These are phyloP conservation scores for Chaetoceros muelleri DNA, from an alignment of 108 stramenopile species.

Conservation along the genomic window DNA sequence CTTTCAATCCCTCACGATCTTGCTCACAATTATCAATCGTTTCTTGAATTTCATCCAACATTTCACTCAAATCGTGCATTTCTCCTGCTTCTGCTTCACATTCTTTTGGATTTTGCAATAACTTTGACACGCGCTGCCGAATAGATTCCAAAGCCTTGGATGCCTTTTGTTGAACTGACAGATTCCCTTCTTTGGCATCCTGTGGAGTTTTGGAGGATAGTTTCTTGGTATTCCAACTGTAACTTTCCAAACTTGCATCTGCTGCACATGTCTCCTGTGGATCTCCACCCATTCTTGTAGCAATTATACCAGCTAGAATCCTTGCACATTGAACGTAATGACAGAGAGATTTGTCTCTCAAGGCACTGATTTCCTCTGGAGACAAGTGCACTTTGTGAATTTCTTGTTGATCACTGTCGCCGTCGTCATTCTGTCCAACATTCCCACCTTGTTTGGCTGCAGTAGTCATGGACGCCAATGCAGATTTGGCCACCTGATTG, in stretches of 20 bases:
- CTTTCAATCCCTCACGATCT: background rate
- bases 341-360: conserved; percentile 26
- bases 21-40: background rate
- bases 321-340: conserved; percentile 51
- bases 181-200: background rate
- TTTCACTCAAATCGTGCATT: background rate
- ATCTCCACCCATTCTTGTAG: conserved; percentile 45
- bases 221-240: background rate
- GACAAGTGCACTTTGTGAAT: background rate
- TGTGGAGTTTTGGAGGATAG: background rate
- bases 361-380: conserved; percentile 20
- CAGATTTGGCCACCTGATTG: conserved; percentile 5
- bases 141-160: background rate
- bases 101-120: background rate
- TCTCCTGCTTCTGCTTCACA: background rate
- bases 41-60: background rate
- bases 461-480: background rate
- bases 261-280: conserved; percentile 8
- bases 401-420: conserved; percentile 8
- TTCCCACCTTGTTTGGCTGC: background rate
- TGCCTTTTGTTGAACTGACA: background rate
- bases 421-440: background rate
- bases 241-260: background rate
- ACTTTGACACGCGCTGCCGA: background rate
- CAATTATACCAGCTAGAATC: conserved; percentile 47